Conservation (phyloP, 148 eudicot species). For the Rhododendron kiyosumense region DNA sequence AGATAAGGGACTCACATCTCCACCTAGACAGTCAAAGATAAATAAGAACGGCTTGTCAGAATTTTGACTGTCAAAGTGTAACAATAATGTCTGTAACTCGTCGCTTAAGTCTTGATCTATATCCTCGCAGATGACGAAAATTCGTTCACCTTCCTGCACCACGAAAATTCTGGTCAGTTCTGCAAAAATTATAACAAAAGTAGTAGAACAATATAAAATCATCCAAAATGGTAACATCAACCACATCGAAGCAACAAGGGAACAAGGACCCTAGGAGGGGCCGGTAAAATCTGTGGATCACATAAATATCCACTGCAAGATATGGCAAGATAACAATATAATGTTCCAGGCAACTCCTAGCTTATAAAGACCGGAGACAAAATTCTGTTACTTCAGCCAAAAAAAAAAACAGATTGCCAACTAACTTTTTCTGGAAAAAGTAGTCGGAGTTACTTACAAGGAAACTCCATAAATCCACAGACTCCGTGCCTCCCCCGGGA, state of each 20-base stretch:
- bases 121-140: constrained; percentile 62
- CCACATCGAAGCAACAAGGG: neutral
- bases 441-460: neutral
- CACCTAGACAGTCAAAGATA: constrained; percentile 78
- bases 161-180: constrained; percentile 2
- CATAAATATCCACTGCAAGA: neutral
- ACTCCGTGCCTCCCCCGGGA: neutral
- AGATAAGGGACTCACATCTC: constrained; percentile 66
- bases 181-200: neutral
- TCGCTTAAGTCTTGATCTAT: constrained; percentile 80
- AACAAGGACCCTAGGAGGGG: neutral
- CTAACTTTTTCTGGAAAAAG: neutral
- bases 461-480: neutral
- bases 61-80: constrained; percentile 71
- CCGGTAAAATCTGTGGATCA: neutral
- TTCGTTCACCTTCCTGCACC: constrained; percentile 78
- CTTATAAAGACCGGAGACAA: neutral
- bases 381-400: neutral
- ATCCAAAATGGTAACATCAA: neutral
- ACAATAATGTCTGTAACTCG: constrained; percentile 68
- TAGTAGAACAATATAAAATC: neutral
- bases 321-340: neutral
- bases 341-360: neutral
- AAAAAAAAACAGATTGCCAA: neutral
- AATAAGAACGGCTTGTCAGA: constrained; percentile 55